Percentiles rank a stretch among this genome's conserved stretches.
Conservation (phyloP, 164 flowering plant genomes). For the Magnolia kwangsiensis region DNA sequence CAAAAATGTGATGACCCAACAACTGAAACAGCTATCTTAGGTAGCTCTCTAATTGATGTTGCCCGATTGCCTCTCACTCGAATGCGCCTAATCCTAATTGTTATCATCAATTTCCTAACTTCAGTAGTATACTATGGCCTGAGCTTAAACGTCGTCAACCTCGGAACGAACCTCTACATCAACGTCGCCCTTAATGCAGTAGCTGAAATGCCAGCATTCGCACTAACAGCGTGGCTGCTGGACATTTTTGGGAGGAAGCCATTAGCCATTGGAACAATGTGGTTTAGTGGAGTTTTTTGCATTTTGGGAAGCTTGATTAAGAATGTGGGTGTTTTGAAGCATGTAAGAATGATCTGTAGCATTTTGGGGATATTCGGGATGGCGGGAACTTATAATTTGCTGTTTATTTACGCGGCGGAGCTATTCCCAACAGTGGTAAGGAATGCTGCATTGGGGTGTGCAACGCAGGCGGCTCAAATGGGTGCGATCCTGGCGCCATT, state of each 20-base stretch:
- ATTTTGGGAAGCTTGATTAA: slow-evolving; percentile 40
- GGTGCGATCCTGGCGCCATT: slow-evolving; percentile 92
- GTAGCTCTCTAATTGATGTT: slow-evolving; percentile 52
- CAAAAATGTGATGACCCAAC: background rate
- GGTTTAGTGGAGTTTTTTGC: slow-evolving; percentile 79
- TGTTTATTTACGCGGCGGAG: slow-evolving; percentile 77
- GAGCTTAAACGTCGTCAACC: slow-evolving; percentile 82
- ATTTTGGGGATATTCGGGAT: slow-evolving; percentile 80
- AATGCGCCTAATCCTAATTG: slow-evolving; percentile 49
- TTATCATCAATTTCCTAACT: slow-evolving; percentile 55
- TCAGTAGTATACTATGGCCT: slow-evolving; percentile 85
- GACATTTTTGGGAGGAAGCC: slow-evolving; percentile 71
- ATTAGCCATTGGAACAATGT: slow-evolving; percentile 57
- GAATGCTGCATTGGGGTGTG: slow-evolving; percentile 83
- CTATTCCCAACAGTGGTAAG: slow-evolving; percentile 92
- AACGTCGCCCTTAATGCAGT: slow-evolving; percentile 68
- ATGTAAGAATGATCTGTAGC: slow-evolving; percentile 61
- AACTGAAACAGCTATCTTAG: background rate
- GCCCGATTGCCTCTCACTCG: slow-evolving; percentile 53
- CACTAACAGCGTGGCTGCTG: slow-evolving; percentile 59
- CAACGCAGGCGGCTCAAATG: slow-evolving; percentile 79
- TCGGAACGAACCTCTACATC: slow-evolving; percentile 72
- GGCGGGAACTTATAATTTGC: slow-evolving; percentile 83
- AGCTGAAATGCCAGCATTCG: slow-evolving; percentile 83
- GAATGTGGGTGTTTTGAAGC: slow-evolving; percentile 37